Conservation (phyloP, 2,329 filamentous ascomycete genomes). For the Fusarium pseudograminearum region DNA sequence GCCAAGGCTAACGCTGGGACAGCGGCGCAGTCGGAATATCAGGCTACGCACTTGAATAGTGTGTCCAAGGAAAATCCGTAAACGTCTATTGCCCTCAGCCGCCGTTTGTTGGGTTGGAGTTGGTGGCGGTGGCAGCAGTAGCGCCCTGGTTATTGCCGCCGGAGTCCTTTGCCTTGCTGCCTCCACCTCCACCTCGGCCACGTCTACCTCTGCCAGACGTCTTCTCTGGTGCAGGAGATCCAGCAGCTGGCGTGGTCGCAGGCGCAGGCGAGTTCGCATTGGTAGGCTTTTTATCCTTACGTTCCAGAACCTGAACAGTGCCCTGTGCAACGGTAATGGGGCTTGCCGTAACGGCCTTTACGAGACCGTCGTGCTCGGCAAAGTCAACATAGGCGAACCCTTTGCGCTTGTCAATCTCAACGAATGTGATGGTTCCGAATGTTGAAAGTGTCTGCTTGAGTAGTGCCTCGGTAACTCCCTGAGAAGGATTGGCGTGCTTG, state of each 20-base stretch:
- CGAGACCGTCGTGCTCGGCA: conserved; percentile 75
- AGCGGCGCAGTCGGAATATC: conserved; percentile 23
- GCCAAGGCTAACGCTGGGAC: conserved; percentile 2
- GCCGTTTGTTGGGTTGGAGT: conserved; percentile 25
- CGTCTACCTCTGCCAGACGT: conserved; percentile 50
- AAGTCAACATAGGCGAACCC: conserved; percentile 96
- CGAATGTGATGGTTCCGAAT: conserved; percentile 80
- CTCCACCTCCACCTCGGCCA: conserved; percentile 51
- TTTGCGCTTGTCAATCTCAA: conserved; percentile 95
- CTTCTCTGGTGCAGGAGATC: conserved; percentile 47
- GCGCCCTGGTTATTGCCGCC: conserved; percentile 27
- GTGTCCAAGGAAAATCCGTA: conserved; percentile 29
- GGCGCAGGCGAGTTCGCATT: conserved; percentile 33
- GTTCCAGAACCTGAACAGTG: conserved; percentile 86
- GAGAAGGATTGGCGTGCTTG: conserved; percentile 87
- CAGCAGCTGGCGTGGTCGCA: conserved; percentile 31
- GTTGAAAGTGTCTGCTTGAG: conserved; percentile 79
- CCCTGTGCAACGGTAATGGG: conserved; percentile 86
- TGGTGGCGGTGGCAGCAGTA: background rate
- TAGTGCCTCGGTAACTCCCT: conserved; percentile 87
- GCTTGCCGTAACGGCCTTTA: conserved; percentile 84
- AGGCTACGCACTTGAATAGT: conserved; percentile 23
- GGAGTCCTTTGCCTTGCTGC: conserved; percentile 46
- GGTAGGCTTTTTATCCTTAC: conserved; percentile 70
- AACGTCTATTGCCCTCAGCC: conserved; percentile 32